phyloP scores from a whole-genome alignment of 257 asterid genomes.

The Cynanchum wilfordii region DNA sequence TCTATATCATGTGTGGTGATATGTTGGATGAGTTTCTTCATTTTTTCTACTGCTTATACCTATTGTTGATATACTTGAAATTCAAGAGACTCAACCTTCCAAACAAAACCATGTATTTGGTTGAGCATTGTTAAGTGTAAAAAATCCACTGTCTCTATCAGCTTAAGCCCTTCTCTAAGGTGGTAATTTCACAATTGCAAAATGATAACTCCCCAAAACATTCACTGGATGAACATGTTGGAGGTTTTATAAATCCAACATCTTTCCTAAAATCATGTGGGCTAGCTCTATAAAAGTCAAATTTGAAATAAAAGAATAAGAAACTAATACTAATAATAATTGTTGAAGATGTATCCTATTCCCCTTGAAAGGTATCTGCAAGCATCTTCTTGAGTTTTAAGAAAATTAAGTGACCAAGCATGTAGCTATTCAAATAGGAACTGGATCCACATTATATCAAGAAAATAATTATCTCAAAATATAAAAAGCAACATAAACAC shows the following conservation, averaged over 20 bases:
- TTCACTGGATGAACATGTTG: not conserved
- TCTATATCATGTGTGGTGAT: too few relatives aligned
- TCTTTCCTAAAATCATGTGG: not conserved
- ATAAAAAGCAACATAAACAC: not conserved
- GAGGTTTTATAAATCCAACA: too few relatives aligned
- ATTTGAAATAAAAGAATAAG: not conserved
- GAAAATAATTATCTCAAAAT: not conserved
- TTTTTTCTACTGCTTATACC: not conserved
- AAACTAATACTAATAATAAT: not conserved
- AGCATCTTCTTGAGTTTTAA: conserved; percentile 1
- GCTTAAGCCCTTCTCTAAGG: too few relatives aligned
- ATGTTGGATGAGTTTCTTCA: not conserved
- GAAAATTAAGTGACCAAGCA: not conserved
- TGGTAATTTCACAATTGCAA: too few relatives aligned
- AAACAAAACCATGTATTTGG: too few relatives aligned
- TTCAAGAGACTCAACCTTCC: not conserved
- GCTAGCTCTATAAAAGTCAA: not conserved
- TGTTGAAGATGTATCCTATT: not conserved
- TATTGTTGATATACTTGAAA: not conserved
- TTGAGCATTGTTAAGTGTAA: not conserved
- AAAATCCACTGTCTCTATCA: too few relatives aligned
- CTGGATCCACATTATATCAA: not conserved
- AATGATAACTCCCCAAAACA: not conserved
- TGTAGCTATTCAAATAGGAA: not conserved
- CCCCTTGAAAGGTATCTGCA: not conserved